Evolutionary conservation across 768 basidiomycete genomes (phyloP).

Genomic region (Boletellus emodensis): DNA sequence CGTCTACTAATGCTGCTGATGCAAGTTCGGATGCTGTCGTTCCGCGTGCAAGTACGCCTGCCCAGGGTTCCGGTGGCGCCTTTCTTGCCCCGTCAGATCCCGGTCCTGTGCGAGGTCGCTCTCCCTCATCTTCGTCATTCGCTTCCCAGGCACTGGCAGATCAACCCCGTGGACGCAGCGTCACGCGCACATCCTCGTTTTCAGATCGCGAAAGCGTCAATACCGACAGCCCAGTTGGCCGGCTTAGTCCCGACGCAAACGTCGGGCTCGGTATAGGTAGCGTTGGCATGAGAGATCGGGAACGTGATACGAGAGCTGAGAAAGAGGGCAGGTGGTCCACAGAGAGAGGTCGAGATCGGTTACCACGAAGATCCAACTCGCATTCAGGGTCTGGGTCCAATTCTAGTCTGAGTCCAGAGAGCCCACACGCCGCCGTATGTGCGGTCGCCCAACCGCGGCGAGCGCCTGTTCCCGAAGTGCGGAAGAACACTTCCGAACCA

Average conservation of each 20-base stretch:
- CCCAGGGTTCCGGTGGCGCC: conserved; percentile 16
- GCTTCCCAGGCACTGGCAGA: conserved; percentile 32
- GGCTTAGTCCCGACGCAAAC: conserved; percentile 37
- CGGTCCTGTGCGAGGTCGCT: conserved; percentile 20
- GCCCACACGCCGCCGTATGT: conserved; percentile 5
- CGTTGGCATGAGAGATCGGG: conserved; percentile 33
- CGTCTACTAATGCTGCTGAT: conserved; percentile 10
- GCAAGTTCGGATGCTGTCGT: conserved; percentile 5
- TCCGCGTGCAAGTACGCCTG: conserved; percentile 9
- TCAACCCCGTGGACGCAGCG: conserved; percentile 48
- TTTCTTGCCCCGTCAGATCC: conserved; percentile 27
- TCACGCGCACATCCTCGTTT: conserved; percentile 51
- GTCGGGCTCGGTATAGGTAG: conserved; percentile 29
- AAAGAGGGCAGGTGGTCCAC: conserved; percentile 25
- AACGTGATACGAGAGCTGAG: conserved; percentile 20
- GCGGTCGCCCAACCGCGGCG: conserved; percentile 7
- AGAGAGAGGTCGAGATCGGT: conserved; percentile 31
- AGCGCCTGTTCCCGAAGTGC: conserved; percentile 7
- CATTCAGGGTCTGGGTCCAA: conserved; percentile 33
- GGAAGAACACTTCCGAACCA: conserved; percentile 16
- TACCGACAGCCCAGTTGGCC: conserved; percentile 35
- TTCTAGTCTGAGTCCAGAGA: conserved; percentile 33
- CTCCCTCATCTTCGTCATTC: conserved; percentile 33
- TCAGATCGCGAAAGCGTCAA: conserved; percentile 45
- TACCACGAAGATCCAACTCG: conserved; percentile 23